Evolutionary conservation across 352 stramenopile species (phyloP).

Genomic region (Nannochloropsis limnetica): DNA sequence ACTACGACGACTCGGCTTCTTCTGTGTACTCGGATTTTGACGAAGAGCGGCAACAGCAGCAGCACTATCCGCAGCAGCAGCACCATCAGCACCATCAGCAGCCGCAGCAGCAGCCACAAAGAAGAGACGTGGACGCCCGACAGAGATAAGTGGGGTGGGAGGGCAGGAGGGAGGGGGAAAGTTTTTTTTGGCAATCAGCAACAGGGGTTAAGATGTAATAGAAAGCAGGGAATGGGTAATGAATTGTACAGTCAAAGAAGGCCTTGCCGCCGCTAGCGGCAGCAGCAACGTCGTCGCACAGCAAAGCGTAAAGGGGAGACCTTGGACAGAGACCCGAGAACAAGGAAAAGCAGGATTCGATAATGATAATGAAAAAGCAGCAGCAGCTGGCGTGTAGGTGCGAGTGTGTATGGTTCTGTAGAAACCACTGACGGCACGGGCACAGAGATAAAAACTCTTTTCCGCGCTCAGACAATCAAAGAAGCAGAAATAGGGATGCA

Average conservation of each 20-base stretch:
- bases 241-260: neutral
- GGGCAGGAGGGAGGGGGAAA: neutral
- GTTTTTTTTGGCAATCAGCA: neutral
- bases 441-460: neutral
- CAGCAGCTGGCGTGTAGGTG: neutral
- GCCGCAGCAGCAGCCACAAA: neutral
- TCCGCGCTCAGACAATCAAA: neutral
- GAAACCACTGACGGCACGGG: no score
- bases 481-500: no score
- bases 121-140: neutral
- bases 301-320: neutral
- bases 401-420: no score
- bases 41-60: neutral
- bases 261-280: neutral
- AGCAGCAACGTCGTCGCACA: neutral
- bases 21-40: slow-evolving; percentile 23
- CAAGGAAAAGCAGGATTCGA: neutral
- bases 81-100: neutral
- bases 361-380: neutral
- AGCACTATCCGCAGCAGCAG: neutral
- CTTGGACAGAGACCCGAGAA: neutral
- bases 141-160: no score
- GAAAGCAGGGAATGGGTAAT: neutral
- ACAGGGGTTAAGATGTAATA: neutral
- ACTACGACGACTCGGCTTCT: neutral